Base-by-base conservation (phyloP, 352 stramenopile genomes). In the Phytopythium montanum region DNA sequence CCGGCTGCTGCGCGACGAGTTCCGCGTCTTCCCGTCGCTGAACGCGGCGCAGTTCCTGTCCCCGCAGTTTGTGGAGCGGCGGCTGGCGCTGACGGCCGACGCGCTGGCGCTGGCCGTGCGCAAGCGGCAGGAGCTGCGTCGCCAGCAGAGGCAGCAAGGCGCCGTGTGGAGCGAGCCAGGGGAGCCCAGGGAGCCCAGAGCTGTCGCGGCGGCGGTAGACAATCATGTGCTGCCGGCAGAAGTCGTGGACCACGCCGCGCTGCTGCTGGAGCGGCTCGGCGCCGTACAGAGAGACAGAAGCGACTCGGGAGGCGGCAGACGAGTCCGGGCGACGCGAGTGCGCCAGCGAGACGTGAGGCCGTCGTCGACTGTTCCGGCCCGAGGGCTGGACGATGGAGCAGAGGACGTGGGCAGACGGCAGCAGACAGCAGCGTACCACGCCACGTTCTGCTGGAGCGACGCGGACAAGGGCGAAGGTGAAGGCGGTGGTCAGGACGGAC, bases 1-100 rank as follows among this genome's bases (percentile, higher is more conserved):
- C 61, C 85, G 80, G 16, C 69, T 92, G 48, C 53, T 90, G 54
- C 79, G 85, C 7, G 78, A 92, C 46, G 77, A 90, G 59, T 91
- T 92, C 55, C 68, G 68, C 21, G 89, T 79, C 62, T 90, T 91
- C 58, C 83, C 83, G 28, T 62, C 77, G 45, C 64, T 93, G 12
- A 89, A 66, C 28, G 49, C 65, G n/a, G 42, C 76, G 36, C 84
- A 93, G 56, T 90, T 93, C 25, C 66, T 93, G 13, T 81, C 76
- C 0, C 29, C 25, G 14, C 79, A 92, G 28, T 90, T 84, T 60
- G 66, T 85, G 25, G 73, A 85, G 29, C 66, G 75, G 4, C 83
- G 85, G 60, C 57, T 93, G 34, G 59, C 79, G 28, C 58, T 94
- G 8, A 69, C 88, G 21, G 69, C 69, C 26, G 80, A 94, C 44